Percentiles rank a stretch among this genome's conserved stretches.
Evolutionary conservation across 2,329 filamentous ascomycete species (phyloP).

Genomic region (Diaporthe sp.): DNA sequence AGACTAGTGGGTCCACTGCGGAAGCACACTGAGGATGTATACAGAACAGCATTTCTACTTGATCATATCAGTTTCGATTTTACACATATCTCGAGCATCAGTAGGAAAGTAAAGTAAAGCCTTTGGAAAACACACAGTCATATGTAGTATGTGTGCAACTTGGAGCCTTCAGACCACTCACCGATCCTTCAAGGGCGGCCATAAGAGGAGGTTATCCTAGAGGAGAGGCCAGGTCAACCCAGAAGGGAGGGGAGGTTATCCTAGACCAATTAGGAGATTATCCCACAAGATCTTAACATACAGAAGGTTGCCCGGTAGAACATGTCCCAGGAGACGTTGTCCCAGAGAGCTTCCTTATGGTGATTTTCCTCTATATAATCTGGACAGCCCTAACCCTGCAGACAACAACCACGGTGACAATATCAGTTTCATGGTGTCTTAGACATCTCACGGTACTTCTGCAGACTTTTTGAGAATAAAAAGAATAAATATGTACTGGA

Average conservation of each 20-base stretch:
- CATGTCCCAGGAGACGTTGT: too few species aligned
- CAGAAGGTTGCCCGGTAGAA: too few species aligned
- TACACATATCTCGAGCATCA: too few species aligned
- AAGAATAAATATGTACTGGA: not conserved
- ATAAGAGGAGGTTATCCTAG: too few species aligned
- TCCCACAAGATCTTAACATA: too few species aligned
- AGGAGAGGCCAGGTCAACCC: too few species aligned
- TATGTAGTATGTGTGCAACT: not conserved
- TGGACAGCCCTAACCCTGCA: constrained; percentile 35
- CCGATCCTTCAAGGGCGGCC: too few species aligned
- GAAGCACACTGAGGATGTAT: not conserved
- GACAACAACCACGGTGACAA: not conserved
- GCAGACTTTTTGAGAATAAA: not conserved
- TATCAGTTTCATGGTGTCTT: not conserved
- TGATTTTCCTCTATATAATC: too few species aligned
- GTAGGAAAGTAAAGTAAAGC: not conserved
- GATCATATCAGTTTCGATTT: too few species aligned
- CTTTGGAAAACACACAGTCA: not conserved
- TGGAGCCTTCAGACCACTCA: not conserved
- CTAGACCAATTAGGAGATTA: too few species aligned
- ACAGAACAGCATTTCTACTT: not conserved
- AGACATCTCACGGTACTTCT: not conserved
- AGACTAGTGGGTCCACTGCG: constrained; percentile 7
- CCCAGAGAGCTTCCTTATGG: too few species aligned
- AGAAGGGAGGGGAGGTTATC: too few species aligned